These are phyloP conservation scores for Alternaria sp. DNA, from an alignment of 2,329 filamentous ascomycete genomes.

Conservation along the genomic window DNA sequence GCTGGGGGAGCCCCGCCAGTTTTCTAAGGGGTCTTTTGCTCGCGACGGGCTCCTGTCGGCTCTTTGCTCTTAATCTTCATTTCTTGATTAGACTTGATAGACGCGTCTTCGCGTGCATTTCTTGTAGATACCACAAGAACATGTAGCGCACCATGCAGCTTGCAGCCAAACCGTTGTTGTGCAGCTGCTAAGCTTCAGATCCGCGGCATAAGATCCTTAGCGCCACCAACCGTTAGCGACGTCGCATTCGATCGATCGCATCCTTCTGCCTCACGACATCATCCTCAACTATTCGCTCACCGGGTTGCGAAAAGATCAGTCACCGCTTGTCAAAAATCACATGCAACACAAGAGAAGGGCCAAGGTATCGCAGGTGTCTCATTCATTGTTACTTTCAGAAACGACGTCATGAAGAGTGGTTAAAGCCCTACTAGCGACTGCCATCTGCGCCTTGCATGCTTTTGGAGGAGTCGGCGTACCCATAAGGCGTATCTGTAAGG, in stretches of 20 bases:
- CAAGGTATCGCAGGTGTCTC: neutral
- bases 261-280: slow-evolving; percentile 3
- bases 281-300: neutral
- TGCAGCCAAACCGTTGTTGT: neutral
- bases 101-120: neutral
- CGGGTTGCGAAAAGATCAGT: neutral
- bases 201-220: slow-evolving; percentile 7
- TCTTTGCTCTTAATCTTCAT: neutral
- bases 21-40: neutral
- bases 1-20: slow-evolving; percentile 12
- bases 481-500: neutral
- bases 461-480: neutral
- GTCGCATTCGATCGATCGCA: slow-evolving; percentile 8
- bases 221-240: slow-evolving; percentile 7
- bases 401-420: no score
- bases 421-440: neutral
- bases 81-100: neutral
- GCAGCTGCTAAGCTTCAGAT: slow-evolving; percentile 9
- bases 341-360: neutral
- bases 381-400: neutral
- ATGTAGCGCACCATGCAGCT: neutral
- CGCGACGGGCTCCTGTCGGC: neutral
- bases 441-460: neutral
- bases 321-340: neutral
- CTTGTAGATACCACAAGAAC: neutral